Evolutionary conservation across 2,329 filamentous ascomycete genomes (phyloP).

Genomic region (Phialemonium atrogriseum): DNA sequence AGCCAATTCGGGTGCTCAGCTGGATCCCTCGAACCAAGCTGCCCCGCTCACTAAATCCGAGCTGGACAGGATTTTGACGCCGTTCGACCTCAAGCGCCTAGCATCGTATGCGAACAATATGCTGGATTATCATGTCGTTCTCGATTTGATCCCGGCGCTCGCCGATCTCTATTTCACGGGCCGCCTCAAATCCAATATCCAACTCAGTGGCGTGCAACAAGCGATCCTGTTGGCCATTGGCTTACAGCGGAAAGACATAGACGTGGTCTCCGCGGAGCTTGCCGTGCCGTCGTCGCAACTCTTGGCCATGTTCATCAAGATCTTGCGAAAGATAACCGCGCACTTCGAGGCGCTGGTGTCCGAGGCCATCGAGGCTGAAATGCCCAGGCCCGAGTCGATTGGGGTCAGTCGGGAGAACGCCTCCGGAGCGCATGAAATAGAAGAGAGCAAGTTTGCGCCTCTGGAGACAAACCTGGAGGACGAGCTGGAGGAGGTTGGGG

Average conservation of each 20-base stretch:
- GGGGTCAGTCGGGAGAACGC: conserved; percentile 53
- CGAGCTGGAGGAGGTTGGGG: conserved; percentile 75
- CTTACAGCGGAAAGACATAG: conserved; percentile 81
- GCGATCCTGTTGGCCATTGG: conserved; percentile 85
- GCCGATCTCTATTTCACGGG: conserved; percentile 80
- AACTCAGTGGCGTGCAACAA: conserved; percentile 74
- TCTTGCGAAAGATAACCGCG: conserved; percentile 75
- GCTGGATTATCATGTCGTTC: conserved; percentile 94
- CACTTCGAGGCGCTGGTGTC: conserved; percentile 71
- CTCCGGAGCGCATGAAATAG: conserved; percentile 55
- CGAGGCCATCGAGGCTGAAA: conserved; percentile 58
- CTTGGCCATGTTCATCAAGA: conserved; percentile 95
- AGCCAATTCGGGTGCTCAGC: conserved; percentile 61
- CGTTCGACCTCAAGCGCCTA: conserved; percentile 89
- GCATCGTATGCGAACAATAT: conserved; percentile 96
- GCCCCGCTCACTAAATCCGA: conserved; percentile 61
- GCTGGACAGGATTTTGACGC: conserved; percentile 71
- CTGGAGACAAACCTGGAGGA: conserved; percentile 66
- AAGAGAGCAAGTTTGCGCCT: conserved; percentile 59
- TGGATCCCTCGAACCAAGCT: conserved; percentile 35
- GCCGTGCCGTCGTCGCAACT: conserved; percentile 68
- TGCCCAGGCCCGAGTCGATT: conserved; percentile 50
- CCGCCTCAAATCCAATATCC: conserved; percentile 57
- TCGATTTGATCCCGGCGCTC: conserved; percentile 82
- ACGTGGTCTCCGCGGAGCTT: conserved; percentile 71